Evolutionary conservation across 2,329 filamentous ascomycete species (phyloP).

Genomic region (Aplosporella prunicola): DNA sequence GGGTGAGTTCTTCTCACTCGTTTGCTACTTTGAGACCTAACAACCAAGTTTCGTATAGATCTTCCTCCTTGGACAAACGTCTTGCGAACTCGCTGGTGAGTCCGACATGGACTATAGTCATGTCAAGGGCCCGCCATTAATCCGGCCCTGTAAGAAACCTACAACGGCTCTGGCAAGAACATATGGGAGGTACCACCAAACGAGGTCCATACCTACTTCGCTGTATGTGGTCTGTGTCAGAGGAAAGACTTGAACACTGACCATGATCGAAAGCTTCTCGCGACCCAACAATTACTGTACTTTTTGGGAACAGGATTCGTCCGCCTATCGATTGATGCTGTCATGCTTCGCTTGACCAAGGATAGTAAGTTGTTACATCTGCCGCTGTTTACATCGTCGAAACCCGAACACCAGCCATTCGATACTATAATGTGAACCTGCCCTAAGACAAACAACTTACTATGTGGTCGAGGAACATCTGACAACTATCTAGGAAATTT

Average conservation of each 20-base stretch:
- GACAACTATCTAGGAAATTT: neutral
- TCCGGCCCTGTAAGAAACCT: conserved; percentile 3
- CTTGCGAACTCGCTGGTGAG: conserved; percentile 5
- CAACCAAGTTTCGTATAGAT: conserved; percentile 1
- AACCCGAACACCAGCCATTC: too few species aligned
- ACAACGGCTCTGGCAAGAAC: conserved; percentile 17
- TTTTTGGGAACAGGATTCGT: conserved; percentile 26
- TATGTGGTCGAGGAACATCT: too few species aligned
- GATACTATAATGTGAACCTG: too few species aligned
- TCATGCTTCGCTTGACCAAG: conserved; percentile 27
- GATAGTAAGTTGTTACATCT: conserved; percentile 20
- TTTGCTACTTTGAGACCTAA: too few species aligned
- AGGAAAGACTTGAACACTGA: conserved; percentile 2
- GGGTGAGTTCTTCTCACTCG: conserved; percentile 12
- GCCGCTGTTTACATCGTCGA: neutral
- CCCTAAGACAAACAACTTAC: too few species aligned
- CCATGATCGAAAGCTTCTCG: conserved; percentile 11
- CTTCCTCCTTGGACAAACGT: conserved; percentile 2
- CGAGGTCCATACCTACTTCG: conserved; percentile 14
- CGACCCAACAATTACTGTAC: conserved; percentile 15
- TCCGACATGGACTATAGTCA: too few species aligned
- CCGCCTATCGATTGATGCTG: conserved; percentile 26
- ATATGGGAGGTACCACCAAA: conserved; percentile 12
- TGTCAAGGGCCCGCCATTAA: neutral
- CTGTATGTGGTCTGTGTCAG: conserved; percentile 11